Evolutionary conservation across 1,139 yeast genomes (phyloP).

Genomic region (Lodderomyces metapsilosis): DNA sequence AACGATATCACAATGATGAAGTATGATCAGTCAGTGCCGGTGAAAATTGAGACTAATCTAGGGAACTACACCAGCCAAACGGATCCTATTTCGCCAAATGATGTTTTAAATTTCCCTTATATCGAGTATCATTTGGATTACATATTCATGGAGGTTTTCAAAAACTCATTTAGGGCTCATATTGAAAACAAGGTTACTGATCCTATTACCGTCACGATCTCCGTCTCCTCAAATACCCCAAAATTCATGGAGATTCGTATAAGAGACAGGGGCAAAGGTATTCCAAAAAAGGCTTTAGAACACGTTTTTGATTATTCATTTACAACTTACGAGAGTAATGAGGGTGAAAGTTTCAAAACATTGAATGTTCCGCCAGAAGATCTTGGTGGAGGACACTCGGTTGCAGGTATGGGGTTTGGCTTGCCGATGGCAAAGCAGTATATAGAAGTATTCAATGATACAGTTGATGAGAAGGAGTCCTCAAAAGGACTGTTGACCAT

Average conservation of each 20-base stretch:
- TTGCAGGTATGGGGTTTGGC: constrained; percentile 97
- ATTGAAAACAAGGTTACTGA: constrained; percentile 60
- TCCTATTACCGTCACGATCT: constrained; percentile 70
- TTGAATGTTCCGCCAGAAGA: constrained; percentile 68
- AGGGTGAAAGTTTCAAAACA: constrained; percentile 57
- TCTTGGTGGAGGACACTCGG: constrained; percentile 56
- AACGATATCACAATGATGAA: constrained; percentile 79
- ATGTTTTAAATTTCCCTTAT: constrained; percentile 57
- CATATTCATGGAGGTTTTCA: constrained; percentile 79
- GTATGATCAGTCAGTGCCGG: constrained; percentile 69
- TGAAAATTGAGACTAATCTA: constrained; percentile 51
- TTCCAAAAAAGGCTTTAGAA: constrained; percentile 59
- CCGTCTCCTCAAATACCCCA: constrained; percentile 44
- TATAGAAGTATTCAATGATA: constrained; percentile 45
- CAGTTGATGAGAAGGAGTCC: constrained; percentile 18
- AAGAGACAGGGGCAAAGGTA: constrained; percentile 89
- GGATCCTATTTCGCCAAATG: constrained; percentile 23
- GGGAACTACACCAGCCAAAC: constrained; percentile 34
- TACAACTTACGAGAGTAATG: constrained; percentile 66
- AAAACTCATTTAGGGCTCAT: constrained; percentile 83
- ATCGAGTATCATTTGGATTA: constrained; percentile 87
- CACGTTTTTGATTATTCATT: constrained; percentile 84
- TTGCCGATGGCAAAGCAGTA: constrained; percentile 72
- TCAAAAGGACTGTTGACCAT: constrained; percentile 65
- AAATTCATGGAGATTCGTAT: constrained; percentile 59